These are phyloP conservation scores for Chaetomium tenue DNA, from an alignment of 495 filamentous ascomycete genomes.

Conservation along the genomic window DNA sequence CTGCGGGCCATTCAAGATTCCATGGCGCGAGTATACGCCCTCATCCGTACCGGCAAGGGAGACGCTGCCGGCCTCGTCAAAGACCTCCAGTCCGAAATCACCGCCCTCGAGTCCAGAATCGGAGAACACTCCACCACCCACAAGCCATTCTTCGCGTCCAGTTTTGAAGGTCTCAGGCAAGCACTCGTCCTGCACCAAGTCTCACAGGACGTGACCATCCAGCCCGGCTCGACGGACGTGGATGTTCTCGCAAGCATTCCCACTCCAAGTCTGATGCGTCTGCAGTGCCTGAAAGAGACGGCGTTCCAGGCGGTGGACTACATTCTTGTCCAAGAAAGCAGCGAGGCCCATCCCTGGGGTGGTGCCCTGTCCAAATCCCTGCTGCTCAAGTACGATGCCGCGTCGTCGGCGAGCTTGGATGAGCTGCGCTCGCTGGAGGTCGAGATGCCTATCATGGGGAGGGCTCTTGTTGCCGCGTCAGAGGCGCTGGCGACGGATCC, in stretches of 20 bases:
- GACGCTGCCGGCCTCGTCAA: slow-evolving; percentile 48
- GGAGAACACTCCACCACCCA: slow-evolving; percentile 41
- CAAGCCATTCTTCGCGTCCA: slow-evolving; percentile 55
- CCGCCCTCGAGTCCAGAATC: slow-evolving; percentile 50
- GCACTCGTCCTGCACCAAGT: slow-evolving; percentile 51
- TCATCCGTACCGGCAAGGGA: slow-evolving; percentile 45
- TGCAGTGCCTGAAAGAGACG: slow-evolving; percentile 39
- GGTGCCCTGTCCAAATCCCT: slow-evolving; percentile 56
- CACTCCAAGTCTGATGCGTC: slow-evolving; percentile 46
- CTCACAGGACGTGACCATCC: slow-evolving; percentile 19
- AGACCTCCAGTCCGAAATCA: slow-evolving; percentile 57
- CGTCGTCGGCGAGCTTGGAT: slow-evolving; percentile 55
- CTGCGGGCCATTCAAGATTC: slow-evolving; percentile 50
- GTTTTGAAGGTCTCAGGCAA: slow-evolving; percentile 68
- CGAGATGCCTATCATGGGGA: slow-evolving; percentile 62
- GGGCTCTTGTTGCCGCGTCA: slow-evolving; percentile 49
- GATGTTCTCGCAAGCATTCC: slow-evolving; percentile 49
- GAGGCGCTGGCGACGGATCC: slow-evolving; percentile 50
- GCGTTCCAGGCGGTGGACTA: slow-evolving; percentile 47
- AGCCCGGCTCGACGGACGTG: slow-evolving; percentile 32
- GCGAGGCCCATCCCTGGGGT: slow-evolving; percentile 46
- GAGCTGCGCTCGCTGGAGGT: slow-evolving; percentile 63
- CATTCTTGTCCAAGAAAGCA: slow-evolving; percentile 38
- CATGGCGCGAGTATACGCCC: slow-evolving; percentile 51
- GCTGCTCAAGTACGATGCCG: slow-evolving; percentile 53